Evolutionary conservation across 176 grass and related monocot genomes (phyloP).

Genomic region (Raddia distichophylla): DNA sequence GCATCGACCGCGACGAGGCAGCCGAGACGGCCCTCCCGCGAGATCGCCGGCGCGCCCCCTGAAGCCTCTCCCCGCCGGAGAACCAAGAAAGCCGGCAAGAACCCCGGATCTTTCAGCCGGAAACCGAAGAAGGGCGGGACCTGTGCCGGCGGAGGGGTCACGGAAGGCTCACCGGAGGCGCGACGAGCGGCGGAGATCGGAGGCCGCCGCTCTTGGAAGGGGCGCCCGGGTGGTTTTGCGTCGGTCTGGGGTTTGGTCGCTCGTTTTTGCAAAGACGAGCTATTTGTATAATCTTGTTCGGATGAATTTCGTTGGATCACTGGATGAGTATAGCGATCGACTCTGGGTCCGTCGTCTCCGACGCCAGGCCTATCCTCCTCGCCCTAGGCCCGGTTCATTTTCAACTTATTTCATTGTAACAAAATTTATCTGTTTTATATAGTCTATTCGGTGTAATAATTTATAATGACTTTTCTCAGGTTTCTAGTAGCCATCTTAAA

Average conservation of each 20-base stretch:
- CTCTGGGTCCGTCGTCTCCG: not conserved
- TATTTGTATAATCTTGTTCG: constrained; percentile 20
- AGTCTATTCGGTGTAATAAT: too few relatives aligned
- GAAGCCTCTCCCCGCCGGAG: constrained; percentile 14
- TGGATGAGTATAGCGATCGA: not conserved
- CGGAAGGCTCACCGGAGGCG: not conserved
- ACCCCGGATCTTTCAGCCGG: constrained; percentile 28
- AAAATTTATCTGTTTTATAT: too few relatives aligned
- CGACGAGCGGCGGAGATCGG: constrained; percentile 30
- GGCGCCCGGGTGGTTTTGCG: constrained; percentile 29
- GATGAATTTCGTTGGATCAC: not conserved
- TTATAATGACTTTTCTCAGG: too few relatives aligned
- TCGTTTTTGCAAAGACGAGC: constrained; percentile 29
- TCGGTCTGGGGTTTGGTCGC: constrained; percentile 25
- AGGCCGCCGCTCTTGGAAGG: constrained; percentile 26
- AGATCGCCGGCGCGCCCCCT: constrained; percentile 6
- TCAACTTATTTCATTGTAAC: too few relatives aligned
- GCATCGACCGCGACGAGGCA: constrained; percentile 62
- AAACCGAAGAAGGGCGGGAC: constrained; percentile 12
- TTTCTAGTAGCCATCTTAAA: too few relatives aligned
- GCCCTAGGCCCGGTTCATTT: too few relatives aligned
- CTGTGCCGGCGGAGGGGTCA: not conserved
- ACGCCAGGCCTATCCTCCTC: not conserved
- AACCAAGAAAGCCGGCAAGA: not conserved
- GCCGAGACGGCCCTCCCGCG: constrained; percentile 20